Conservation (phyloP, 2,329 filamentous ascomycete genomes). For the Fusarium tricinctum region DNA sequence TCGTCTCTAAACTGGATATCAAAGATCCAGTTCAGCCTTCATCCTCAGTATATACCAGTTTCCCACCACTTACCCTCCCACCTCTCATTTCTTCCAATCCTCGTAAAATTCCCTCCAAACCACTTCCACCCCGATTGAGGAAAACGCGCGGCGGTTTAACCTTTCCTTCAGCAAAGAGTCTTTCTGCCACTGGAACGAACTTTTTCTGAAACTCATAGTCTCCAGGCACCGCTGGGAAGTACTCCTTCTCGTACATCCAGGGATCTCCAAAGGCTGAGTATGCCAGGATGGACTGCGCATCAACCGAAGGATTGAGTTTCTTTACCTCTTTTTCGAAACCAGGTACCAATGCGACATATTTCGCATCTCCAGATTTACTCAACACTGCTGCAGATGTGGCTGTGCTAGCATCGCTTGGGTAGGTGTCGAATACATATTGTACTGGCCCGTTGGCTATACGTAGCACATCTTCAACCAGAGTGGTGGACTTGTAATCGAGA, state of each 20-base stretch:
- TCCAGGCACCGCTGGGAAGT: not conserved
- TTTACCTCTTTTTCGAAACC: not conserved
- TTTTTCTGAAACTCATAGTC: constrained; percentile 16
- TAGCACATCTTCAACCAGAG: constrained; percentile 43
- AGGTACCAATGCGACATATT: not conserved
- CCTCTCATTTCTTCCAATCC: not conserved
- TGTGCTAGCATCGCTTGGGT: not conserved
- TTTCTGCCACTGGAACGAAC: not conserved
- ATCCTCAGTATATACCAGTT: constrained; percentile 12
- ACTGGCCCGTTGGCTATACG: constrained; percentile 35
- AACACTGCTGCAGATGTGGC: not conserved
- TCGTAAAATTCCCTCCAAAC: not conserved
- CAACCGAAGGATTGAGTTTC: not conserved
- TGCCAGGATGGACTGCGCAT: constrained; percentile 4
- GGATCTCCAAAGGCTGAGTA: constrained; percentile 17
- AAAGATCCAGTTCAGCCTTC: too few relatives aligned
- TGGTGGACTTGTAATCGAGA: constrained; percentile 60
- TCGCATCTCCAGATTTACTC: not conserved
- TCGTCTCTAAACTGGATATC: too few relatives aligned
- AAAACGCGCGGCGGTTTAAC: not conserved
- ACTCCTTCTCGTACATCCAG: constrained; percentile 2
- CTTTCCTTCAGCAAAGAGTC: accelerated
- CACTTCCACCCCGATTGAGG: constrained; percentile 2
- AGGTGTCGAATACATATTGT: not conserved
- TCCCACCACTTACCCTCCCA: not conserved